These are phyloP conservation scores for Termitomyces sp. DNA, from an alignment of 768 basidiomycete genomes.

Conservation along the genomic window DNA sequence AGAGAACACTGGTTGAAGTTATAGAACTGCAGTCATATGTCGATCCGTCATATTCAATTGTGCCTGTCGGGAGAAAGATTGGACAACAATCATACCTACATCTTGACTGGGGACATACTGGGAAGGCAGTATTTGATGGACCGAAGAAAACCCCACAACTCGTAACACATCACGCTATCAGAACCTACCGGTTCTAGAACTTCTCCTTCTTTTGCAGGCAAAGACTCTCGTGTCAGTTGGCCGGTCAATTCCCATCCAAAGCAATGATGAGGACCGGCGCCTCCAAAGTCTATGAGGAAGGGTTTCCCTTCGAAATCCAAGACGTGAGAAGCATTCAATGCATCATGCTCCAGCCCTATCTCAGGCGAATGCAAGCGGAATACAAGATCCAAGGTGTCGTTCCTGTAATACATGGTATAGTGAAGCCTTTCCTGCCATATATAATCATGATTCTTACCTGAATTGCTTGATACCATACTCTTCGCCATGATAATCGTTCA, in stretches of 20 bases:
- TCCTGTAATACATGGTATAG: too few relatives aligned
- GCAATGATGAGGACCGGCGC: not conserved
- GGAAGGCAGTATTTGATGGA: not conserved
- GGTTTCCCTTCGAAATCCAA: not conserved
- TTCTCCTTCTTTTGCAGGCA: not conserved
- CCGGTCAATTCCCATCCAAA: not conserved
- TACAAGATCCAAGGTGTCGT: not conserved
- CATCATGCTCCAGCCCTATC: too few relatives aligned
- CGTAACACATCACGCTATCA: not conserved
- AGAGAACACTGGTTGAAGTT: not conserved
- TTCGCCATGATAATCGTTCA: too few relatives aligned
- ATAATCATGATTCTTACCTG: not conserved
- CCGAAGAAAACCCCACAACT: not conserved
- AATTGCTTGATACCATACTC: too few relatives aligned
- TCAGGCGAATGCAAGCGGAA: too few relatives aligned
- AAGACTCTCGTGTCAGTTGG: not conserved
- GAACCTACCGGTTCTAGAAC: not conserved
- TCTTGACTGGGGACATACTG: not conserved
- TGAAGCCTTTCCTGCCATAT: not conserved
- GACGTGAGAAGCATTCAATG: too few relatives aligned
- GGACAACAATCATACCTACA: too few relatives aligned
- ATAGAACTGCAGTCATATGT: not conserved
- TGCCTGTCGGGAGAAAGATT: not conserved
- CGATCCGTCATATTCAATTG: not conserved
- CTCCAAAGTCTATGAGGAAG: not conserved